phyloP scores from a whole-genome alignment of 1,284 basidiomycete genomes.

The Amylostereum chailletii region DNA sequence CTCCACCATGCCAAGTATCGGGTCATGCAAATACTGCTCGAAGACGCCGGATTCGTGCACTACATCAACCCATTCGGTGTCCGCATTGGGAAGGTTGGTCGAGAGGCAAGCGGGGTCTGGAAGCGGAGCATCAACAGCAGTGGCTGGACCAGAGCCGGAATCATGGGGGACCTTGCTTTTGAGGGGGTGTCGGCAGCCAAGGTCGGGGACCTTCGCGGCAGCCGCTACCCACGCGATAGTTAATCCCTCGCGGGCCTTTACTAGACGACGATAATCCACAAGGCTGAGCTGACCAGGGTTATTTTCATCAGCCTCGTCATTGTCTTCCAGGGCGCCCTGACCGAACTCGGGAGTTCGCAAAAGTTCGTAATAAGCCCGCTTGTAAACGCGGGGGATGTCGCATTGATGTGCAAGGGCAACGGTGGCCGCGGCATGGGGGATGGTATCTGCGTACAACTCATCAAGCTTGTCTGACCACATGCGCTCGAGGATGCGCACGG shows the following conservation, averaged over 20 bases:
- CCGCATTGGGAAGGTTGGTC: slow-evolving; percentile 9
- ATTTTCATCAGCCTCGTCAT: slow-evolving; percentile 2
- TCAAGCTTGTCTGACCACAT: slow-evolving; percentile 22
- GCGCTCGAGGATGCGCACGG: slow-evolving; percentile 17
- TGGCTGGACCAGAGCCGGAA: no score
- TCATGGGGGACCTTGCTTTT: no score
- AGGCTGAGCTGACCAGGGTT: slow-evolving; percentile 6
- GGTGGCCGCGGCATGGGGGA: slow-evolving; percentile 20
- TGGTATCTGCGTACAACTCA: slow-evolving; percentile 9
- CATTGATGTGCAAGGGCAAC: slow-evolving; percentile 22
- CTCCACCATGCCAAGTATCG: slow-evolving; percentile 22
- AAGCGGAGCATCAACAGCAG: not conserved
- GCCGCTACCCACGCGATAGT: slow-evolving; percentile 13
- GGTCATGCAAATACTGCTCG: slow-evolving; percentile 21
- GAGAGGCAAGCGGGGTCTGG: slow-evolving; percentile 1
- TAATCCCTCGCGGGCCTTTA: slow-evolving; percentile 2
- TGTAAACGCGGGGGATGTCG: slow-evolving; percentile 21
- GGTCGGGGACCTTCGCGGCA: not conserved
- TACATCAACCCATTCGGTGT: slow-evolving; percentile 14
- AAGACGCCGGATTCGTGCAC: slow-evolving; percentile 18
- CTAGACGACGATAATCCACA: not conserved
- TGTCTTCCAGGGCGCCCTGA: slow-evolving; percentile 12
- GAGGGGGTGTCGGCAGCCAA: no score
- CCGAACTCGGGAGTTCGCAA: slow-evolving; percentile 19
- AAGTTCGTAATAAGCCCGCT: slow-evolving; percentile 30